phyloP scores from a whole-genome alignment of 148 eudicot genomes.

The Suaeda aralocaspica region DNA sequence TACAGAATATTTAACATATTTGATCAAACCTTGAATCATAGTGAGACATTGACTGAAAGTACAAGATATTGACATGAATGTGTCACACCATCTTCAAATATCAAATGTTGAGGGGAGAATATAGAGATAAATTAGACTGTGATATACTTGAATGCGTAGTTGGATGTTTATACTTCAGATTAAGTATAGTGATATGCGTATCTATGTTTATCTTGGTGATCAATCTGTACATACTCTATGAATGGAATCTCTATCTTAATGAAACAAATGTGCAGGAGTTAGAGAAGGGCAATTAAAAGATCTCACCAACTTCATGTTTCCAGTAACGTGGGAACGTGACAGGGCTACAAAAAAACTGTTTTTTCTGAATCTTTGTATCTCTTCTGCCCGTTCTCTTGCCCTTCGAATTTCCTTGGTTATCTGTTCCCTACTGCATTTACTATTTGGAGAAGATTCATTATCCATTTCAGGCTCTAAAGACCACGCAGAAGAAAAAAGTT shows the following conservation, averaged over 20 bases:
- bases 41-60: not conserved
- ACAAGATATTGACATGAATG: too few relatives aligned
- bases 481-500: not conserved
- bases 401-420: not conserved
- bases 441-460: not conserved
- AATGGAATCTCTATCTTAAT: too few relatives aligned
- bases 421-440: not conserved
- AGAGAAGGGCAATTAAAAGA: not conserved
- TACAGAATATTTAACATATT: too few relatives aligned
- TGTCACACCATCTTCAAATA: not conserved
- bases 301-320: conserved; percentile 6
- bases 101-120: not conserved
- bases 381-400: conserved; percentile 4
- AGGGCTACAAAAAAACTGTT: conserved; percentile 12
- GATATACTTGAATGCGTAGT: too few relatives aligned
- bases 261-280: not conserved
- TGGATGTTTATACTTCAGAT: too few relatives aligned
- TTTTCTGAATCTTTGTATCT: not conserved
- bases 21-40: not conserved
- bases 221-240: too few relatives aligned
- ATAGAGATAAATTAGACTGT: too few relatives aligned
- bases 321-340: conserved; percentile 12
- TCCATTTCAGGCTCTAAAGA: not conserved
- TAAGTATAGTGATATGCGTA: too few relatives aligned
- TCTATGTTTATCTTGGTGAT: too few relatives aligned